These are phyloP conservation scores for Nothophoma quercina DNA, from an alignment of 2,329 filamentous ascomycete species.

Conservation along the genomic window DNA sequence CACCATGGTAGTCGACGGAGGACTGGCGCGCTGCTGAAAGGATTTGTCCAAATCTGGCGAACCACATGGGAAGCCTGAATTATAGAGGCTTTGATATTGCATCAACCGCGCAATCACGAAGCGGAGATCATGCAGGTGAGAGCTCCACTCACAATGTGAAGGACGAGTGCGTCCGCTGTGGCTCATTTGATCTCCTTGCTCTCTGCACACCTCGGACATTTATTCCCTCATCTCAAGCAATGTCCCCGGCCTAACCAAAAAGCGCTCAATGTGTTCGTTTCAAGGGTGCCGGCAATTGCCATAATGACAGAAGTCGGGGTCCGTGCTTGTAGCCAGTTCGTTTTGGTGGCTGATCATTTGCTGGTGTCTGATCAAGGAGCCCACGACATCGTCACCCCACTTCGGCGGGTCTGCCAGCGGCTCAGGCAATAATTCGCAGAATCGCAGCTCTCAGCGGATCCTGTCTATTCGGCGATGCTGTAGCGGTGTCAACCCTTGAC, in stretches of 20 bases:
- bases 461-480: not conserved
- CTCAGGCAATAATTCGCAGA: conserved; percentile 8
- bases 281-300: not conserved
- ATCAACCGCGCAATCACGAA: conserved; percentile 9
- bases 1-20: conserved; percentile 16
- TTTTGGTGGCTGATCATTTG: conserved; percentile 12
- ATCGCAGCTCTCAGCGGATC: not conserved
- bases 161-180: not conserved
- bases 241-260: not conserved
- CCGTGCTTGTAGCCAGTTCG: conserved; percentile 15
- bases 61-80: conserved; percentile 7
- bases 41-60: conserved; percentile 4
- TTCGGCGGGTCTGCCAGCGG: conserved; percentile 2
- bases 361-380: conserved; percentile 11
- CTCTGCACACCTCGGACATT: not conserved
- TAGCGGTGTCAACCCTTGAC: conserved; percentile 6
- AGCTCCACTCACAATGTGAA: not conserved
- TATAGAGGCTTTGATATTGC: conserved; percentile 11
- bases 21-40: conserved; percentile 17
- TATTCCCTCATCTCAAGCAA: not conserved
- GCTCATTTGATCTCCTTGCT: not conserved
- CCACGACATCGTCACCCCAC: conserved; percentile 12
- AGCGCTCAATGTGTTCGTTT: not conserved
- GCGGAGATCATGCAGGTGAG: conserved; percentile 10
- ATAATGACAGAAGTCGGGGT: not conserved